Percentiles rank a stretch among this genome's conserved stretches.
phyloP scores from a whole-genome alignment of 257 asterid genomes.

The Fraxinus quadrangulata region DNA sequence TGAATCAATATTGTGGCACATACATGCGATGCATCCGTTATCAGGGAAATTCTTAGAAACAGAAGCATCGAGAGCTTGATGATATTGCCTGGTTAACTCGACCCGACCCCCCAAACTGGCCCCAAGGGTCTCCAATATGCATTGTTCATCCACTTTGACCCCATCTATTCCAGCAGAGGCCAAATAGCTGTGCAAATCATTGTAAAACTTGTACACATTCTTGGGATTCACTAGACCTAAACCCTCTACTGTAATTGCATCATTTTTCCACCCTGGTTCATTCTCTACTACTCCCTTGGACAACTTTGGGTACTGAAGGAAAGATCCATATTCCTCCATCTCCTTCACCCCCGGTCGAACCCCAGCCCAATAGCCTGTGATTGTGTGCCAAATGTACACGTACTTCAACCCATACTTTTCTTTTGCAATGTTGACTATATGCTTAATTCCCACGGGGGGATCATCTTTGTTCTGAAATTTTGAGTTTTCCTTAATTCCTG shows the following conservation, averaged over 20 bases:
- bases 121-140: constrained; percentile 9
- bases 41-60: constrained; percentile 9
- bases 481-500: background rate
- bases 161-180: constrained; percentile 6
- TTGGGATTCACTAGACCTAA: constrained; percentile 4
- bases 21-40: constrained; percentile 19
- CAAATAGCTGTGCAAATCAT: background rate
- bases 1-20: constrained; percentile 19
- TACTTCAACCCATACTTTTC: background rate
- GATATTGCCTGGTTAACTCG: constrained; percentile 14
- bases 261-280: background rate
- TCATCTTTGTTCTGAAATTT: background rate
- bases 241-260: background rate
- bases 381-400: constrained; percentile 1
- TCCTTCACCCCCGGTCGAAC: background rate
- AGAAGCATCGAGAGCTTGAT: constrained; percentile 19
- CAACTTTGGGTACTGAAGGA: background rate
- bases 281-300: background rate
- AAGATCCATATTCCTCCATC: background rate
- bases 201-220: background rate
- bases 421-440: background rate
- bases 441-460: background rate
- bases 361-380: background rate
- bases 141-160: background rate
- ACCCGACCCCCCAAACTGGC: constrained; percentile 11